Evolutionary conservation across 2,329 filamentous ascomycete species (phyloP).

Genomic region (Dactylonectria estremocensis): DNA sequence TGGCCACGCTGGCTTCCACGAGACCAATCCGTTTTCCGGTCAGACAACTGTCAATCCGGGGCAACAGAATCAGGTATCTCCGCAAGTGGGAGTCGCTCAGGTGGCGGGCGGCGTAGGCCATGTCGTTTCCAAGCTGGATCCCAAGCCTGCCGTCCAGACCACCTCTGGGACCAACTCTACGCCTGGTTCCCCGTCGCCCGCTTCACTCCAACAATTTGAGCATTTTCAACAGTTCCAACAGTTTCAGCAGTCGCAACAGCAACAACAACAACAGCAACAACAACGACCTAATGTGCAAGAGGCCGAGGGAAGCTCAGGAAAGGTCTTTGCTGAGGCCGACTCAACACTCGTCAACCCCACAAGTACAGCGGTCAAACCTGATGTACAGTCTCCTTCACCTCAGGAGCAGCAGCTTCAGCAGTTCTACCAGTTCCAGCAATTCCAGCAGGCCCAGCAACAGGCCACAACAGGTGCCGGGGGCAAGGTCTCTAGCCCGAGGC

Average conservation of each 20-base stretch:
- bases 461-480: not conserved
- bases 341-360: not conserved
- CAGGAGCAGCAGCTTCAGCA: not conserved
- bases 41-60: not conserved
- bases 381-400: not conserved
- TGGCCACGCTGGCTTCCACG: not conserved
- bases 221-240: slow-evolving; percentile 1
- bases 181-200: not conserved
- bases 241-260: not conserved
- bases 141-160: not conserved
- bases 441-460: not conserved
- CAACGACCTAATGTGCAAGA: not conserved
- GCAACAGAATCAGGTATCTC: too few species aligned
- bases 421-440: not conserved
- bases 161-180: too few species aligned
- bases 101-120: slow-evolving; percentile 11
- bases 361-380: not conserved
- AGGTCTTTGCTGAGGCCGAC: slow-evolving; percentile 19
- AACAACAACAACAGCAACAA: not conserved
- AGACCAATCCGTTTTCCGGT: not conserved
- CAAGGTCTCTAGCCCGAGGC: too few species aligned
- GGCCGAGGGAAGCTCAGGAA: slow-evolving; percentile 11
- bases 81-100: not conserved
- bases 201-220: not conserved
- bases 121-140: not conserved